Evolutionary conservation across 495 filamentous ascomycete genomes (phyloP).

Genomic region (Talaromyces nanjingensis): DNA sequence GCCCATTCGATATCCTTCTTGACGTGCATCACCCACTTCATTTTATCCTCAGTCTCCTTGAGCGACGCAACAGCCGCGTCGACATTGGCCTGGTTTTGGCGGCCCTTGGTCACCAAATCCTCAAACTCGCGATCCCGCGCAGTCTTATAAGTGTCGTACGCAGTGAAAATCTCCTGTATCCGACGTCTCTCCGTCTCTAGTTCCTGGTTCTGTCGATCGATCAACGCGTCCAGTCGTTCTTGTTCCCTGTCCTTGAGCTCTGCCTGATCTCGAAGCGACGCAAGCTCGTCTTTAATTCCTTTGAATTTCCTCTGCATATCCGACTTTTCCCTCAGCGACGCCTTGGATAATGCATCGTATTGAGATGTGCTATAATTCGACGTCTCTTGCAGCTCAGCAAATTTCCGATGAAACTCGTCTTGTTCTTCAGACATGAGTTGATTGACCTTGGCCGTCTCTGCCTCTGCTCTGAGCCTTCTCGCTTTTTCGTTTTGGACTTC

Average conservation of each 20-base stretch:
- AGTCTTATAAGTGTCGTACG: conserved; percentile 57
- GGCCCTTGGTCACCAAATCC: conserved; percentile 49
- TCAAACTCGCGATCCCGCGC: conserved; percentile 53
- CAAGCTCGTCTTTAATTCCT: conserved; percentile 21
- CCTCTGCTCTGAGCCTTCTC: conserved; percentile 57
- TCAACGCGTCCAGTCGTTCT: conserved; percentile 54
- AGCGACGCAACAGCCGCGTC: conserved; percentile 51
- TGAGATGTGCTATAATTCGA: conserved; percentile 47
- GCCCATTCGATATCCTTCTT: conserved; percentile 49
- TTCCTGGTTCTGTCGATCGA: conserved; percentile 64
- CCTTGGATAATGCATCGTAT: conserved; percentile 63
- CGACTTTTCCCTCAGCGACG: conserved; percentile 48
- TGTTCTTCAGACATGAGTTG: conserved; percentile 51
- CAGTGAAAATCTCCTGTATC: conserved; percentile 50
- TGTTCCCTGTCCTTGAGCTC: conserved; percentile 46
- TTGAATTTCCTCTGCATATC: conserved; percentile 37
- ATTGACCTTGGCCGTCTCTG: conserved; percentile 52
- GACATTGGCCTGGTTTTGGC: conserved; percentile 46
- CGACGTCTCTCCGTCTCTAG: conserved; percentile 49
- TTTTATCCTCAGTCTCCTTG: conserved; percentile 54
- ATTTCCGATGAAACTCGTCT: conserved; percentile 48
- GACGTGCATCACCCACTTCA: conserved; percentile 63
- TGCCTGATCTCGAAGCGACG: conserved; percentile 30
- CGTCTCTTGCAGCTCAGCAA: conserved; percentile 55
- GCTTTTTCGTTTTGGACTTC: conserved; percentile 61